These are phyloP conservation scores for Alternaria alternata DNA, from an alignment of 2,329 filamentous ascomycete species.

Conservation along the genomic window DNA sequence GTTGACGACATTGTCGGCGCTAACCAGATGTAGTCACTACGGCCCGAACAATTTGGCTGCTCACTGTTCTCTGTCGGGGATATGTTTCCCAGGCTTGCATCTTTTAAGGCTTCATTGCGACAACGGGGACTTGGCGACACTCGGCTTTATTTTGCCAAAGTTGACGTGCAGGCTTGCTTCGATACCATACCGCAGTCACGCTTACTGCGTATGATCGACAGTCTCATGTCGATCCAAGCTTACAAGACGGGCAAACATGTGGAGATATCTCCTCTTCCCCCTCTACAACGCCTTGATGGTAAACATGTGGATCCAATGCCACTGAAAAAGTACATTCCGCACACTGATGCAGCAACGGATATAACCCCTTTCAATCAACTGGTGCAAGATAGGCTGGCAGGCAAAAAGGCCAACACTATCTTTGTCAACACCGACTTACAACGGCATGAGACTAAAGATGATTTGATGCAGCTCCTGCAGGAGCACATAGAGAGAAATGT, in stretches of 20 bases:
- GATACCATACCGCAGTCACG: slow-evolving; percentile 90
- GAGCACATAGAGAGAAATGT: slow-evolving; percentile 87
- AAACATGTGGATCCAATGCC: slow-evolving; percentile 42
- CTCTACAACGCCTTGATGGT: slow-evolving; percentile 43
- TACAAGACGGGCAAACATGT: slow-evolving; percentile 80
- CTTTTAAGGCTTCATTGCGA: slow-evolving; percentile 67
- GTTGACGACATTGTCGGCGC: not conserved
- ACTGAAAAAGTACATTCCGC: slow-evolving; percentile 52
- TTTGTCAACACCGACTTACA: slow-evolving; percentile 76
- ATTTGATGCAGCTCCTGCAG: slow-evolving; percentile 73
- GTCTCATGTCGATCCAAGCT: slow-evolving; percentile 62
- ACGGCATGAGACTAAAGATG: slow-evolving; percentile 63
- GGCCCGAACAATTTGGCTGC: slow-evolving; percentile 72
- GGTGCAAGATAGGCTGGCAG: slow-evolving; percentile 40
- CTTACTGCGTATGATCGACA: slow-evolving; percentile 71
- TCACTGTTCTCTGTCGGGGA: slow-evolving; percentile 83
- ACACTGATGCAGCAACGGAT: slow-evolving; percentile 44
- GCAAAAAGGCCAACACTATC: slow-evolving; percentile 67
- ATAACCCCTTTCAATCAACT: slow-evolving; percentile 45
- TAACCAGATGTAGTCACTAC: slow-evolving; percentile 35
- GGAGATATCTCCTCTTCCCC: slow-evolving; percentile 67
- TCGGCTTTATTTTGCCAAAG: slow-evolving; percentile 84
- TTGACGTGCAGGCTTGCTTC: slow-evolving; percentile 91
- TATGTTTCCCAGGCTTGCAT: slow-evolving; percentile 75
- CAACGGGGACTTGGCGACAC: slow-evolving; percentile 43